Conservation (phyloP, 768 basidiomycete genomes). For the Trametes maxima region DNA sequence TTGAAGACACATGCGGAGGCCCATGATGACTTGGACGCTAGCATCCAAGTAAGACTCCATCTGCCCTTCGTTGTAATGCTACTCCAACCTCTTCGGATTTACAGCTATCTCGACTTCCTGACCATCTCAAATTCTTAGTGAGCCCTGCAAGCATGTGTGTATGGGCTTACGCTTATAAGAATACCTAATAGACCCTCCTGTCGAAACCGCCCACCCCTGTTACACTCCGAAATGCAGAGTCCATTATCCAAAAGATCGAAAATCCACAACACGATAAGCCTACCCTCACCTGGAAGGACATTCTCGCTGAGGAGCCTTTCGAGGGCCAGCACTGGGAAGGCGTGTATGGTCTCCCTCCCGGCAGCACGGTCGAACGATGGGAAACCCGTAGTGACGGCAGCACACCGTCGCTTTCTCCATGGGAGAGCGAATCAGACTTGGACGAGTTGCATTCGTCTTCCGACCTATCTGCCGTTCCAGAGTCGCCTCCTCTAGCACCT, state of each 20-base stretch:
- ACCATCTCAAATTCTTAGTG: constrained; percentile 76
- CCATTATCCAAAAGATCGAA: constrained; percentile 48
- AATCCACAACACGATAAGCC: constrained; percentile 45
- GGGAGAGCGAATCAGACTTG: constrained; percentile 25
- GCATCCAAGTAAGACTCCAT: constrained; percentile 52
- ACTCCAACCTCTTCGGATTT: neutral
- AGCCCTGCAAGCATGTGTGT: constrained; percentile 24
- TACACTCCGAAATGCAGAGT: constrained; percentile 57
- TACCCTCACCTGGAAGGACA: constrained; percentile 73
- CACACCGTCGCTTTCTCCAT: constrained; percentile 69
- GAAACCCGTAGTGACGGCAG: constrained; percentile 55
- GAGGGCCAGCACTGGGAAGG: constrained; percentile 88
- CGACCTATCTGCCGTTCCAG: constrained; percentile 17
- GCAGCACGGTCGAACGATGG: constrained; percentile 46
- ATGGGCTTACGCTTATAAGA: neutral
- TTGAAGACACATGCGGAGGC: constrained; percentile 54
- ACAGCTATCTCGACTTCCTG: constrained; percentile 62
- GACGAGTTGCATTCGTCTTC: constrained; percentile 25
- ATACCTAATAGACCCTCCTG: constrained; percentile 50
- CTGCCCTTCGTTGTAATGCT: neutral
- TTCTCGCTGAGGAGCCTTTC: constrained; percentile 80
- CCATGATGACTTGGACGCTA: constrained; percentile 63
- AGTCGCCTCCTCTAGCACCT: neutral
- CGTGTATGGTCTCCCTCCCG: constrained; percentile 56
- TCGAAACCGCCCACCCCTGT: constrained; percentile 52